Percentiles rank a stretch among this genome's conserved stretches.
phyloP scores from a whole-genome alignment of 306 rosid species.

The Lathyrus oleraceus region DNA sequence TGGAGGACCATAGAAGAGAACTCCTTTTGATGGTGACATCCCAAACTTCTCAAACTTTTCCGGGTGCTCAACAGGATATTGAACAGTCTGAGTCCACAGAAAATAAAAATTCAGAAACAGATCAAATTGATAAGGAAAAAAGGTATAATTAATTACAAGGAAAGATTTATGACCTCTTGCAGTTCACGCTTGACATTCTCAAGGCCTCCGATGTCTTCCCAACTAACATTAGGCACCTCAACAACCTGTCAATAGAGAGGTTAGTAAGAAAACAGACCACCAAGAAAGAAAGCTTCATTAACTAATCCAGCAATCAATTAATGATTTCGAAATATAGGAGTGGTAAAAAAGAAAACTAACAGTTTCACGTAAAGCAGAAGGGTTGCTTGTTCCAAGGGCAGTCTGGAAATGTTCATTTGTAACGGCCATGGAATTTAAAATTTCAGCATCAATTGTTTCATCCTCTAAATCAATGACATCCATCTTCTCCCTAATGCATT shows the following conservation, averaged over 20 bases:
- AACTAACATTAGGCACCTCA: conserved; percentile 61
- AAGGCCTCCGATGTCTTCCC: conserved; percentile 64
- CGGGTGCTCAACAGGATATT: conserved; percentile 66
- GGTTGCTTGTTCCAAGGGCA: conserved; percentile 75
- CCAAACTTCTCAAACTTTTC: conserved; percentile 64
- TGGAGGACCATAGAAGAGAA: conserved; percentile 64
- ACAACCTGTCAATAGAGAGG: conserved; percentile 46
- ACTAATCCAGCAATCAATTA: too few species aligned
- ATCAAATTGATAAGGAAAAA: background rate
- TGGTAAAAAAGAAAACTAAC: conserved; percentile 35
- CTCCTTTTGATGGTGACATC: conserved; percentile 66
- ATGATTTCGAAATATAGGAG: too few species aligned
- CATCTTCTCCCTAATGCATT: conserved; percentile 77
- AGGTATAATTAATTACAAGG: background rate
- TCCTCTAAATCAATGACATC: conserved; percentile 71
- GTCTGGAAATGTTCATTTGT: conserved; percentile 71
- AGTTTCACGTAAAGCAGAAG: conserved; percentile 73
- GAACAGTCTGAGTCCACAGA: conserved; percentile 49
- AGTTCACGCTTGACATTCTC: conserved; percentile 64
- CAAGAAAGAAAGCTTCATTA: background rate
- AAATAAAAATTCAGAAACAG: conserved; percentile 12
- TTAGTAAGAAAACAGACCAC: conserved; percentile 10
- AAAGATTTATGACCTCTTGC: conserved; percentile 49
- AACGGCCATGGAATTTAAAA: conserved; percentile 62
- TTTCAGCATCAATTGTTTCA: conserved; percentile 66